Evolutionary conservation across 768 basidiomycete genomes (phyloP).

Genomic region (Termitomyces sp.): DNA sequence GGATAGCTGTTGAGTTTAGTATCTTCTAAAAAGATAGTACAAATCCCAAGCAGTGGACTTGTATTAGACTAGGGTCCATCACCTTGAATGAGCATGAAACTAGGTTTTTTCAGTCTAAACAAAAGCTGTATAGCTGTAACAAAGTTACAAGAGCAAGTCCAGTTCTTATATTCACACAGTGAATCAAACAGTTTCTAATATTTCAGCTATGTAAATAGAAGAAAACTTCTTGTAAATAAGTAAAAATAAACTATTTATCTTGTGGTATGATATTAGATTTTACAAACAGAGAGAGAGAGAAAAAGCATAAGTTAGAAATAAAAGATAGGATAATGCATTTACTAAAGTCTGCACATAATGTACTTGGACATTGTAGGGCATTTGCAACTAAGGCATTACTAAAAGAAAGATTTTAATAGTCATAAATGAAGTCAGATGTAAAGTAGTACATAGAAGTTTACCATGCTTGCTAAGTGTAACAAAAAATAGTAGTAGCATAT

Average conservation of each 20-base stretch:
- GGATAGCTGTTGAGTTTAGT: slow-evolving; percentile 4
- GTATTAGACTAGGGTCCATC: neutral
- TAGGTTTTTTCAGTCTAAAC: slow-evolving; percentile 20
- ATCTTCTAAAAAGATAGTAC: slow-evolving; percentile 25
- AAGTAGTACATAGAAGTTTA: slow-evolving; percentile 27
- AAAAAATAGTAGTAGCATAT: slow-evolving; percentile 11
- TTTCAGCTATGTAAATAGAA: no score
- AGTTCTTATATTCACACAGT: no score
- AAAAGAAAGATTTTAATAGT: neutral
- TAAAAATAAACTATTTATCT: no score
- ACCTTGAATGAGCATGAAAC: slow-evolving; percentile 18
- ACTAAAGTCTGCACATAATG: slow-evolving; percentile 18
- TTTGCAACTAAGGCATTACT: neutral
- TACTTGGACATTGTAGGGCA: slow-evolving; percentile 15
- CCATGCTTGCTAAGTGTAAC: slow-evolving; percentile 25
- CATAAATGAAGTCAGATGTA: slow-evolving; percentile 18
- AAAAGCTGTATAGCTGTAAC: slow-evolving; percentile 28
- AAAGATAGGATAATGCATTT: slow-evolving; percentile 11
- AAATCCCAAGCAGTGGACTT: slow-evolving; percentile 18
- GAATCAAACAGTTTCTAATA: neutral
- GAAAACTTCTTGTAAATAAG: no score
- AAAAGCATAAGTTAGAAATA: slow-evolving; percentile 19
- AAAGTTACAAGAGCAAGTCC: no score
- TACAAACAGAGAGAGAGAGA: neutral
- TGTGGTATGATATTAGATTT: no score